Percentiles rank a stretch among this genome's conserved stretches.
Evolutionary conservation across 495 filamentous ascomycete species (phyloP).

Genomic region (Symbiotaphrina buchneri): DNA sequence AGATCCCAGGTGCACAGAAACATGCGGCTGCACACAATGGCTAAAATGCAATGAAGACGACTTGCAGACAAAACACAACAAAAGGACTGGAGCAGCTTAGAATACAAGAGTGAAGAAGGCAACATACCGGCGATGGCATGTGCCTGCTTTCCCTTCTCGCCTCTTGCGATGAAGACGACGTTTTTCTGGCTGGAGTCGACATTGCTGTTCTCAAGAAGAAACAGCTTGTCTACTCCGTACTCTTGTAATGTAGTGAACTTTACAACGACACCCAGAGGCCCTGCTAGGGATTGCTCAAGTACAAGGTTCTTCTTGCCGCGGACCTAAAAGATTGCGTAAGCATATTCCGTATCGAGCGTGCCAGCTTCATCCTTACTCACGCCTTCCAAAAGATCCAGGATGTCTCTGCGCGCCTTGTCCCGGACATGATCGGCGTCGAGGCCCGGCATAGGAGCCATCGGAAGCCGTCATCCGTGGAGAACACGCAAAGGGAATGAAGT

Average conservation of each 20-base stretch:
- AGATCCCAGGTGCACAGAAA: constrained; percentile 16
- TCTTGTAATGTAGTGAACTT: constrained; percentile 82
- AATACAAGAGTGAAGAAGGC: background rate
- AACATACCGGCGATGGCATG: constrained; percentile 73
- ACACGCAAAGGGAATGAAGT: no score
- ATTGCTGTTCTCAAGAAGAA: constrained; percentile 86
- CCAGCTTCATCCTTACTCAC: constrained; percentile 70
- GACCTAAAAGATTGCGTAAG: constrained; percentile 31
- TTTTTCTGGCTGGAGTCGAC: constrained; percentile 84
- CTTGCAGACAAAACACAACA: constrained; percentile 2
- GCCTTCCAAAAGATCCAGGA: constrained; percentile 70
- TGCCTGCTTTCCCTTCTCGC: constrained; percentile 65
- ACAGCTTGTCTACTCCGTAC: constrained; percentile 91
- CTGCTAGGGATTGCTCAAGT: constrained; percentile 74
- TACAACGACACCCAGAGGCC: constrained; percentile 72
- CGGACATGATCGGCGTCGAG: constrained; percentile 64
- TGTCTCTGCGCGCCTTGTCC: constrained; percentile 65
- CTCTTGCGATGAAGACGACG: constrained; percentile 77
- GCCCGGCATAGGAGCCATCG: constrained; percentile 42
- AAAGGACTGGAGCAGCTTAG: constrained; percentile 2
- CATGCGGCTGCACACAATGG: background rate
- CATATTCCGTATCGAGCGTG: no score
- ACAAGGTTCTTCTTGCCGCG: constrained; percentile 97
- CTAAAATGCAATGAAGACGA: constrained; percentile 2
- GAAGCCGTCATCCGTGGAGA: no score